These are phyloP conservation scores for Solanum habrochaites DNA, from an alignment of 257 asterid genomes.

Conservation along the genomic window DNA sequence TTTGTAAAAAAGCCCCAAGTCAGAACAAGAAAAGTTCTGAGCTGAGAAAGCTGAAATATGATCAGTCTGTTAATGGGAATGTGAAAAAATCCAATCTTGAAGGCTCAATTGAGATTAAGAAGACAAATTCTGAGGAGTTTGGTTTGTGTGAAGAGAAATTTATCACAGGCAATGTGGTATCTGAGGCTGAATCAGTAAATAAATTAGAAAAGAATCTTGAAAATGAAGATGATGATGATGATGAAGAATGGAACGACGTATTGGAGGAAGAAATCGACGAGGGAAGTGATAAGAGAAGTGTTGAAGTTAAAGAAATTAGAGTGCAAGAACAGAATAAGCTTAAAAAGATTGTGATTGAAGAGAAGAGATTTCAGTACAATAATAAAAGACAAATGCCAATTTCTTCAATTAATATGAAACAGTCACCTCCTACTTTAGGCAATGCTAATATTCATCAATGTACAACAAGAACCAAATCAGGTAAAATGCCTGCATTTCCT, in stretches of 20 bases:
- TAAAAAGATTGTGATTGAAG: constrained; percentile 22
- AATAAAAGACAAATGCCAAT: constrained; percentile 20
- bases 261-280: constrained; percentile 17
- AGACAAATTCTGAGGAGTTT: constrained; percentile 35
- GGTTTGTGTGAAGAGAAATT: constrained; percentile 47
- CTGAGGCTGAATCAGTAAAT: constrained; percentile 12
- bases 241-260: constrained; percentile 11
- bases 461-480: constrained; percentile 33
- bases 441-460: constrained; percentile 26
- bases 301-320: constrained; percentile 25
- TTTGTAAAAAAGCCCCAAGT: neutral
- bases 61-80: constrained; percentile 2
- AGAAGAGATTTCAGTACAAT: constrained; percentile 23
- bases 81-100: neutral
- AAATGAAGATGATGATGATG: constrained; percentile 4
- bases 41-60: constrained; percentile 2
- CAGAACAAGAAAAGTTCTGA: constrained; percentile 2
- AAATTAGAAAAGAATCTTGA: constrained; percentile 3
- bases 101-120: neutral
- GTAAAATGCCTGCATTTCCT: constrained; percentile 13
- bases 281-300: constrained; percentile 21
- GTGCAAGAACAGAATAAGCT: constrained; percentile 15
- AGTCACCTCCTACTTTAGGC: constrained; percentile 13
- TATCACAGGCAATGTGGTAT: constrained; percentile 24
- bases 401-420: constrained; percentile 35